phyloP scores from a whole-genome alignment of 2,329 filamentous ascomycete genomes.

The Cercospora sesami region DNA sequence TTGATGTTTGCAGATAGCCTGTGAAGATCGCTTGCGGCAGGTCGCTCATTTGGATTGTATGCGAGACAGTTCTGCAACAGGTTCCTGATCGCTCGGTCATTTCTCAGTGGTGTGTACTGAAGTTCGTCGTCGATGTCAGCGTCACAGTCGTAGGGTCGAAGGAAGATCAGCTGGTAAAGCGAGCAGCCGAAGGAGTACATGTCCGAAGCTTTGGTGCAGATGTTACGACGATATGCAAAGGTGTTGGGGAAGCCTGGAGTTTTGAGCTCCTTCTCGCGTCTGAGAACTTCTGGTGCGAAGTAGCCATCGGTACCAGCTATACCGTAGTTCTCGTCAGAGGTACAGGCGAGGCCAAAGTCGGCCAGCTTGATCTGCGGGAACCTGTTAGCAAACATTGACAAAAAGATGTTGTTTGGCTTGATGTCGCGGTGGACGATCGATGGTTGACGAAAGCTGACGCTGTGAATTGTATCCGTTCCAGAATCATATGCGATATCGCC shows the following conservation, averaged over 20 bases:
- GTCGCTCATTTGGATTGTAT: conserved; percentile 4
- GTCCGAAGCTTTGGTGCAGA: conserved; percentile 28
- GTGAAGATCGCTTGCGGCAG: conserved; percentile 1
- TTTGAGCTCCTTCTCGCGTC: conserved; percentile 27
- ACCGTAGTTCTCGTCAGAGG: conserved; percentile 9
- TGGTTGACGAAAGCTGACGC: conserved; percentile 8
- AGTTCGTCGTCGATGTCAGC: conserved; percentile 10
- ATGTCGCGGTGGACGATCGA: conserved; percentile 20
- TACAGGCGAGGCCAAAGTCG: conserved; percentile 18
- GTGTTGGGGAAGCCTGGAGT: conserved; percentile 15
- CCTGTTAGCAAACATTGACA: conserved; percentile 12
- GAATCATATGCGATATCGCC: conserved; percentile 21
- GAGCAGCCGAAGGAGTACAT: conserved; percentile 32
- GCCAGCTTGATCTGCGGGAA: conserved; percentile 14
- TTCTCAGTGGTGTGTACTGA: background rate
- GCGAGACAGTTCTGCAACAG: conserved; percentile 12
- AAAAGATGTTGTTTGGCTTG: conserved; percentile 20
- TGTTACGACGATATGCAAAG: background rate
- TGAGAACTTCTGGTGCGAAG: conserved; percentile 25
- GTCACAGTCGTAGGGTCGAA: background rate
- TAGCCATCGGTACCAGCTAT: conserved; percentile 13
- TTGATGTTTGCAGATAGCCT: conserved; percentile 7
- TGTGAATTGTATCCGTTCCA: background rate
- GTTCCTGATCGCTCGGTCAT: conserved; percentile 2
- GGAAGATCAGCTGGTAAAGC: conserved; percentile 27